Evolutionary conservation across 192 early-diverging fungal genomes (phyloP).

Genomic region (Phycomyces blakesleeanus): DNA sequence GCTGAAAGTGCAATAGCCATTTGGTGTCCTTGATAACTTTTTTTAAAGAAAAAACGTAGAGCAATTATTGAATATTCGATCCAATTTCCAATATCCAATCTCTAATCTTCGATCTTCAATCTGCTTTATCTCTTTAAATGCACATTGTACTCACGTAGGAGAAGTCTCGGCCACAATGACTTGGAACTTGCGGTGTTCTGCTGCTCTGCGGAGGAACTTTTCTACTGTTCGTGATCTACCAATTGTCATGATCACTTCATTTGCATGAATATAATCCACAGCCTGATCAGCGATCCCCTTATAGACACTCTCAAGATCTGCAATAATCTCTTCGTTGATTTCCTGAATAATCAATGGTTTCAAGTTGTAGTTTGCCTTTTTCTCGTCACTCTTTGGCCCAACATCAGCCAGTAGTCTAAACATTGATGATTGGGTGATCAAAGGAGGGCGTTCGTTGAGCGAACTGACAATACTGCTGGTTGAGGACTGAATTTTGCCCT

Average conservation of each 20-base stretch:
- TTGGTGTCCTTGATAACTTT: slow-evolving; percentile 69
- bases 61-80: slow-evolving; percentile 11
- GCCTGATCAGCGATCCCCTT: slow-evolving; percentile 81
- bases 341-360: slow-evolving; percentile 77
- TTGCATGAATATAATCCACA: slow-evolving; percentile 89
- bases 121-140: too few species aligned
- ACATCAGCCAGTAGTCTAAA: slow-evolving; percentile 61
- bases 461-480: slow-evolving; percentile 17
- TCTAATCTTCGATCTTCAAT: too few species aligned
- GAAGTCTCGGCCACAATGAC: slow-evolving; percentile 94
- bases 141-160: slow-evolving; percentile 58
- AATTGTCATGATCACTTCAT: slow-evolving; percentile 94
- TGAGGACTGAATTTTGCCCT: slow-evolving; percentile 34
- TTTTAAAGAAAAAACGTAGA: too few species aligned
- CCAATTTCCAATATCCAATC: too few species aligned
- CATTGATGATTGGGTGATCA: slow-evolving; percentile 47
- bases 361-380: slow-evolving; percentile 36
- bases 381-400: neutral
- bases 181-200: slow-evolving; percentile 82
- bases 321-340: slow-evolving; percentile 88
- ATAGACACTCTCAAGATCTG: slow-evolving; percentile 77
- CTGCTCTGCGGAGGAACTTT: slow-evolving; percentile 80
- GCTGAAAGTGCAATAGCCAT: slow-evolving; percentile 71
- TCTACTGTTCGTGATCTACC: slow-evolving; percentile 85
- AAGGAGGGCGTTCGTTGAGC: slow-evolving; percentile 19